These are phyloP conservation scores for Cladorrhinum sp. DNA, from an alignment of 2,329 filamentous ascomycete species.

Conservation along the genomic window DNA sequence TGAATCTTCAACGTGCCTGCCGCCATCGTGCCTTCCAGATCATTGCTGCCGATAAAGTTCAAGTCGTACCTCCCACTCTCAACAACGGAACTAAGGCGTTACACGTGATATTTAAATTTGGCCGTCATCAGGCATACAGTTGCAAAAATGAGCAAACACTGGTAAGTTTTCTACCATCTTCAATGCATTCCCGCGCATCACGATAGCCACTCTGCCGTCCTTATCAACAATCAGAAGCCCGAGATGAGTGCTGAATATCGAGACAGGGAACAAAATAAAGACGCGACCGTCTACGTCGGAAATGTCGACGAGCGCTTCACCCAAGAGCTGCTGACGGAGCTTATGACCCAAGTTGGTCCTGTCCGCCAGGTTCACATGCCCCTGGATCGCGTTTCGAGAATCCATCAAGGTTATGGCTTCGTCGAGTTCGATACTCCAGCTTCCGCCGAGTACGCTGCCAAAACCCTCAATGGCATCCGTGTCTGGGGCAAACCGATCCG, in stretches of 20 bases:
- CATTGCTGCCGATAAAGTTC: not conserved
- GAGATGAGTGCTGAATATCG: conserved; percentile 6
- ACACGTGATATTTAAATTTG: not conserved
- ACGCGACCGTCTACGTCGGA: conserved; percentile 95
- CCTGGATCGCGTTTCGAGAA: conserved; percentile 95
- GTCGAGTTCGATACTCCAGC: conserved; percentile 96
- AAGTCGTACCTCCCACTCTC: not conserved
- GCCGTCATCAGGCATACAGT: not conserved
- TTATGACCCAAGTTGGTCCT: conserved; percentile 96
- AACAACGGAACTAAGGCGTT: not conserved
- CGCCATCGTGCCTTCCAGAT: not conserved
- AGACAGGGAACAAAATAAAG: conserved; percentile 92
- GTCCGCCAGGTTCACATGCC: conserved; percentile 98
- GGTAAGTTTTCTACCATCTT: conserved; percentile 23
- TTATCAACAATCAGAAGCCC: not conserved
- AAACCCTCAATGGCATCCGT: conserved; percentile 94
- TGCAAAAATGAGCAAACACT: conserved; percentile 31
- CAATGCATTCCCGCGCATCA: not conserved
- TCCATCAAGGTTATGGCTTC: conserved; percentile 97
- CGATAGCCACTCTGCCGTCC: not conserved
- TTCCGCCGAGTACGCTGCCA: conserved; percentile 93
- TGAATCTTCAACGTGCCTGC: not conserved
- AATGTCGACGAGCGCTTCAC: conserved; percentile 97
- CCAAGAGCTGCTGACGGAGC: conserved; percentile 88
- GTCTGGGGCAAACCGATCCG: conserved; percentile 92